Base-by-base conservation (phyloP, 768 basidiomycete genomes). In the Galerina marginata region DNA sequence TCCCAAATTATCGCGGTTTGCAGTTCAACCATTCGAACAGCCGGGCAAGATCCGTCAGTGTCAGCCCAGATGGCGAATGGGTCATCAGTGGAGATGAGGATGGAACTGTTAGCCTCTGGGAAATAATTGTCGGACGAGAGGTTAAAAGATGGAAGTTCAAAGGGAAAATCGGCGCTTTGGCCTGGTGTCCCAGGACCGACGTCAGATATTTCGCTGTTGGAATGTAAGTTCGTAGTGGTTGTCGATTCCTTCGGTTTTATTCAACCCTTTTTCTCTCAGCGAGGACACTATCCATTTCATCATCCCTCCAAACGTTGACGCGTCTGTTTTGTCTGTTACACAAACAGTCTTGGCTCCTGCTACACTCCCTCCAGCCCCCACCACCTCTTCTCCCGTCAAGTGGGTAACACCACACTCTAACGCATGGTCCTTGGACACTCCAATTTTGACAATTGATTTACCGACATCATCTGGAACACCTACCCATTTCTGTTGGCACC, bases 111-210 rank as follows among this genome's bases (percentile, higher is more conserved):
- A 85, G 89, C 62, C 75, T 99, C 49, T 99, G 96, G 95, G 97
- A 99, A 73, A 86, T 91, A 16, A 87, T 86, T 47, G 90, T 96
- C 51, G 97, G 97, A 6, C 83, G 90, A 57, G 92, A 95, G 72
- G 86, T 95, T 23, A 91, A 90, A 75, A 83, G 86, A 66, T 99
- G 95, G 95, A 83, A 85, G 68, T 86, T 98, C 64, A 83, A 86
- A 56, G 78, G 83, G 65, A 93, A 90, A 68, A 83, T 99, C 62
- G 91, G 92, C 46, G 83, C 92, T 29, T 75, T 96, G 9, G 93
- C 94, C 58, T 99, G 97, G 97, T 96, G 94, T 71, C 96, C 96
- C 16, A 86, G 93, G 67, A 82, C 79, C 58, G 95, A 96, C 69
- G 85, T 89, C 65, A 85, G 79, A 64, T 92, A 90, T 73, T 90